Percentiles rank a stretch among this genome's conserved stretches.
Evolutionary conservation across 2,329 filamentous ascomycete species (phyloP).

Genomic region (Colletotrichum aenigma): DNA sequence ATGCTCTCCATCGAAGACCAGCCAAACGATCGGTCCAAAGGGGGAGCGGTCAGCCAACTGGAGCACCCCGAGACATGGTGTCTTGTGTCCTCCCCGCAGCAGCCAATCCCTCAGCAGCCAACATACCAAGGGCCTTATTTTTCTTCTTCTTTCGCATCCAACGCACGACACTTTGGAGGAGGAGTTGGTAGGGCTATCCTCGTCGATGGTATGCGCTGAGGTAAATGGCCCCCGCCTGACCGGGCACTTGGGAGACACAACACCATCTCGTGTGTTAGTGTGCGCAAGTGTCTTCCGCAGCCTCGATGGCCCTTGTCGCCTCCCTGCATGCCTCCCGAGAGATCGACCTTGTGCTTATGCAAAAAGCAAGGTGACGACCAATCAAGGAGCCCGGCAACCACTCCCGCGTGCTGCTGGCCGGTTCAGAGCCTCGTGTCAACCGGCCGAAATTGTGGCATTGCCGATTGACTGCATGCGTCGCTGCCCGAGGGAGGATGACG

Average conservation of each 20-base stretch:
- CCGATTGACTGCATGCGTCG: slow-evolving; percentile 19
- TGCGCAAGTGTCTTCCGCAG: slow-evolving; percentile 15
- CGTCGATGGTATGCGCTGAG: slow-evolving; percentile 4
- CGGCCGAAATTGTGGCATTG: slow-evolving; percentile 18
- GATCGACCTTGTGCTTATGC: slow-evolving; percentile 14
- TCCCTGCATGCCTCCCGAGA: slow-evolving; percentile 18
- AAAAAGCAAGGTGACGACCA: slow-evolving; percentile 14
- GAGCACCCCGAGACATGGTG: slow-evolving; percentile 11
- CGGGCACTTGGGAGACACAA: slow-evolving; percentile 17
- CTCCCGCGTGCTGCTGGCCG: neutral
- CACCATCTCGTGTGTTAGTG: slow-evolving; percentile 16
- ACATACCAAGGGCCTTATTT: slow-evolving; percentile 5
- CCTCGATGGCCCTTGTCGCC: slow-evolving; percentile 1
- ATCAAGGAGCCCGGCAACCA: neutral
- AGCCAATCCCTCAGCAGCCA: slow-evolving; percentile 15
- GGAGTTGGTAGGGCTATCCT: slow-evolving; percentile 17
- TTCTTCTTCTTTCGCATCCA: slow-evolving; percentile 10
- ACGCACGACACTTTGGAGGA: slow-evolving; percentile 1
- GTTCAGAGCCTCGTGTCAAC: slow-evolving; percentile 18
- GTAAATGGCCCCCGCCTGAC: slow-evolving; percentile 10
- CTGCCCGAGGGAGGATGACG: slow-evolving; percentile 18
- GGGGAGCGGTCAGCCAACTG: slow-evolving; percentile 14
- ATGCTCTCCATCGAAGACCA: neutral
- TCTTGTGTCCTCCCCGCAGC: slow-evolving; percentile 8
- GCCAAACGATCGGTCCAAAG: slow-evolving; percentile 3